Evolutionary conservation across 192 early-diverging fungal genomes (phyloP), one percentile per base, ranked within the genome.

Genomic region (Entrophospora sp.): DNA sequence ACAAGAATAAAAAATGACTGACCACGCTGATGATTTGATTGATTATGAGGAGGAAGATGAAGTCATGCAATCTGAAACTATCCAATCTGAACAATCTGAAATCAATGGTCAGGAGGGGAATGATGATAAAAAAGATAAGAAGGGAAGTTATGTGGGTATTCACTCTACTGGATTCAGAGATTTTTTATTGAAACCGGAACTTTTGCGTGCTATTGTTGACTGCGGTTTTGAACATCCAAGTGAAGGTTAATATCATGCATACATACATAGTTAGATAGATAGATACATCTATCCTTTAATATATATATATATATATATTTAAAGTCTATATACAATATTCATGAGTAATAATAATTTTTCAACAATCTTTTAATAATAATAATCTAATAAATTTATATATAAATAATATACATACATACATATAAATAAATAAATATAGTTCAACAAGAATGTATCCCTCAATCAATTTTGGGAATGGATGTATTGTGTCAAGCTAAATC

Each of bases 141-240:
- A 96, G 78, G 96, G 96, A 32, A 93, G 91, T 64, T 98, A 98
- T 73, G 96, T 96, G 53, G 93, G 94, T 77, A 89, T 98, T 63
- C 96, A 98, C 79, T 91, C 96, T 18, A 98, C 96, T 37, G 94
- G 94, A 70, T 98, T 98, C 89, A 82, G 92, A 73, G 96, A 98
- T 74, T 97, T 98, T 70, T 73, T 98, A 64, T 83, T 98, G 74
- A 95, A 95, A 85, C 94, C 96, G 5, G 96, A 98, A 74, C 80
- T 98, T 34, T 70, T 93, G 48, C 86, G 93, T 51, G 90, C 93
- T 61, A 98, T 97, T 67, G 92, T 89, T 24, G 96, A 98, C 77
- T 98, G 94, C 67, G 96, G 96, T 80, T 98, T 98, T 70, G 96
- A 98, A 81, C 96, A 98, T 80, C 96, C 96, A 42, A 93, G 91